A percentile compares a stretch with the other conserved stretches of the same genome.
Conservation (phyloP, 768 basidiomycete species). For the Lentinula detonsa region DNA sequence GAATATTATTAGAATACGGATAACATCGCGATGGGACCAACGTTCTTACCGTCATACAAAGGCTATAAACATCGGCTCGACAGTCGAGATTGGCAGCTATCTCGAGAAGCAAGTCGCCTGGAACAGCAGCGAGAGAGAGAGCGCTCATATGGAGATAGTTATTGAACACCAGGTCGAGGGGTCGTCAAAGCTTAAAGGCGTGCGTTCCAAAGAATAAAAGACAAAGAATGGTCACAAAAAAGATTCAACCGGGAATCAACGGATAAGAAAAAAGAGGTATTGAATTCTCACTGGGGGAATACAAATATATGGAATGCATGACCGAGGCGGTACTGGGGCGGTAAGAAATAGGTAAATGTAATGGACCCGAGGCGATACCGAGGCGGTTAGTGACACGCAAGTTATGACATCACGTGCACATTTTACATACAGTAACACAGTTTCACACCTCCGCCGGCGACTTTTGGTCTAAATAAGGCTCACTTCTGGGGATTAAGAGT, state of each 20-base stretch:
- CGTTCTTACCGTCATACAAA: slow-evolving; percentile 52
- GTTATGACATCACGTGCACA: background rate
- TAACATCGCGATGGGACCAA: background rate
- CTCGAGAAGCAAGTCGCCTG: slow-evolving; percentile 64
- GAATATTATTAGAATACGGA: background rate
- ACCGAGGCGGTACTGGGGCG: background rate
- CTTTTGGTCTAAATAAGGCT: too few relatives aligned
- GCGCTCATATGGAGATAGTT: background rate
- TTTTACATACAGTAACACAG: too few relatives aligned
- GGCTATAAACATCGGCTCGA: slow-evolving; percentile 48
- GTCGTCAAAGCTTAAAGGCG: background rate
- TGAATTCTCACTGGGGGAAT: background rate
- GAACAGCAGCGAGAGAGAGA: slow-evolving; percentile 23
- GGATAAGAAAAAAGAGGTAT: background rate
- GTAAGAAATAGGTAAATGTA: background rate
- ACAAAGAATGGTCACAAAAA: background rate
- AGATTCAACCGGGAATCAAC: background rate
- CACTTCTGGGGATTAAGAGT: too few relatives aligned
- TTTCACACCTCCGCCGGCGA: background rate
- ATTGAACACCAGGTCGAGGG: background rate
- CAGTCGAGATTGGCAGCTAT: slow-evolving; percentile 49
- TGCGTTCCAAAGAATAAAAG: background rate
- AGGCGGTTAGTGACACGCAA: background rate
- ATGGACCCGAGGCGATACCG: background rate
- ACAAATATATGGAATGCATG: background rate